Evolutionary conservation across 305 asterid species (phyloP), one percentile per base, ranked within the genome.

Genomic region (Stenogyne calaminthoides): DNA sequence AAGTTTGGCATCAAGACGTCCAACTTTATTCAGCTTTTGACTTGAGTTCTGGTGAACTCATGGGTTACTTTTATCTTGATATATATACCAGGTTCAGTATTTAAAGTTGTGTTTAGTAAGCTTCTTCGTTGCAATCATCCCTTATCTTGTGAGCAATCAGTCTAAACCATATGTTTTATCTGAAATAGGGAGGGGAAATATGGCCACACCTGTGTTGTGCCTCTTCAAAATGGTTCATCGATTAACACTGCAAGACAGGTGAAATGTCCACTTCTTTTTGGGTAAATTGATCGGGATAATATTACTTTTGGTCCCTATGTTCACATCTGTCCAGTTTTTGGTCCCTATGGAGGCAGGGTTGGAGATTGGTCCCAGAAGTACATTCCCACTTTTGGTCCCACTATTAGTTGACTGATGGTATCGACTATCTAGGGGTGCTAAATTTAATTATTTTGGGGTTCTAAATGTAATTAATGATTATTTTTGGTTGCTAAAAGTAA

Each of bases 1-100:
- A 83, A 56, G 91, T 86, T 80, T 95, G 99, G 99, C 90, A 95
- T 86, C 78, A 78, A 69, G 96, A 88, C 51, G 96, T 95, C 79
- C 87, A 90, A 78, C 91, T 87, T 69, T 89, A 87, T 87, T 85
- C 98, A 54, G 94, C 87, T 81, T 87, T 87, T 73, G 98, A 92
- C 81, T 75, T 90, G 71, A 86, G 86, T 70, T 88, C 98, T 64
- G 84, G 87, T 70, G 96, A 89, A 83, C 89, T 77, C 63, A 64
- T 92, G 79, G 99, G 99, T 74, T 88, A 90, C 76, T 88, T 90
- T 78, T 95, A 92, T 82, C 90, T 92, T 56, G 99, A 95, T 86
- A 66, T 92, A 71, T 92, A 88, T 82, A 70, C 81, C 85, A 92
- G 99, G 99, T 92, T 82, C 60, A 16, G 46, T 63, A 46, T 56